Conservation (phyloP, 441 rosid species). For the Erysimum cheiri region DNA sequence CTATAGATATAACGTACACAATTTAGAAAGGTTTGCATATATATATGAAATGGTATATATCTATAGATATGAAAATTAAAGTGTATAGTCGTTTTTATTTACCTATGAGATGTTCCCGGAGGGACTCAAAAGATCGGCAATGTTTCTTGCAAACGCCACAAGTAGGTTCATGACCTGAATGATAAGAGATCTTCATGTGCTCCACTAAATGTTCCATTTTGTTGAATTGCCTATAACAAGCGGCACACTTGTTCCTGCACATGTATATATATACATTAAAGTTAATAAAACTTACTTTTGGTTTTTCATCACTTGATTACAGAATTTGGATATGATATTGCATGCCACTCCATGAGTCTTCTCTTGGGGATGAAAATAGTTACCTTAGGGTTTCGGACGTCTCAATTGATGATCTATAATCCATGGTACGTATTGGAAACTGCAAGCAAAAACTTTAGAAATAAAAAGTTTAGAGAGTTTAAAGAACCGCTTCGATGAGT, state of each 20-base stretch:
- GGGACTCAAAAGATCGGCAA: conserved; percentile 89
- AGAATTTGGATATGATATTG: neutral
- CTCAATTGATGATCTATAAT: conserved; percentile 44
- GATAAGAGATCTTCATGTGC: conserved; percentile 83
- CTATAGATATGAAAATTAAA: neutral
- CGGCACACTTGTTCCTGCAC: conserved; percentile 88
- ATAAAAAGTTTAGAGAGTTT: neutral
- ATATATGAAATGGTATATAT: neutral
- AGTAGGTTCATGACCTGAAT: conserved; percentile 83
- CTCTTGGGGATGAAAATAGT: neutral
- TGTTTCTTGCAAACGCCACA: conserved; percentile 84
- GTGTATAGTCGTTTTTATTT: neutral
- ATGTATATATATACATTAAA: neutral
- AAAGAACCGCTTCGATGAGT: conserved; percentile 15
- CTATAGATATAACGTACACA: conserved; percentile 40
- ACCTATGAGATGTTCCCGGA: conserved; percentile 93
- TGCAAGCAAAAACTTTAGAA: neutral
- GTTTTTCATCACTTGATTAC: neutral
- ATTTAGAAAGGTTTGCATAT: neutral
- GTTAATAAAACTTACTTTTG: neutral
- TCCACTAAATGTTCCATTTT: conserved; percentile 85
- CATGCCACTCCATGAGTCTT: neutral
- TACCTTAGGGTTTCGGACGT: conserved; percentile 43
- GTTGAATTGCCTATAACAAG: conserved; percentile 92
- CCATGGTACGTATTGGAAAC: conserved; percentile 31